phyloP scores from a whole-genome alignment of 495 filamentous ascomycete genomes.

The Cenococcum geophilum region DNA sequence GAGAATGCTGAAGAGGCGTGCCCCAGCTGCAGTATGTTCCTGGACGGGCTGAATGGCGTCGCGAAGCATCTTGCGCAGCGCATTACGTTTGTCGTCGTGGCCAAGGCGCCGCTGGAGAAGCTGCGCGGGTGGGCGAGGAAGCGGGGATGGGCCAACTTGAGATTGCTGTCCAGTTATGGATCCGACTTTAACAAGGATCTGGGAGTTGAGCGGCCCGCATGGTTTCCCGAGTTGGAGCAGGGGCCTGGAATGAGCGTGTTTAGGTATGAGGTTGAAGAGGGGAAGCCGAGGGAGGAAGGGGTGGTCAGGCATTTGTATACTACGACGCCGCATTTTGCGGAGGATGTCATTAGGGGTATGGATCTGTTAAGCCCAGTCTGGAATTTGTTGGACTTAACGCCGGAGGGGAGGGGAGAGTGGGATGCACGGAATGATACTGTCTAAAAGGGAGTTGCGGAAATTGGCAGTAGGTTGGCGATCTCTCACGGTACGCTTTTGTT shows the following conservation, averaged over 20 bases:
- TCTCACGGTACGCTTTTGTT: no score
- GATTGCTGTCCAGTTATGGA: slow-evolving; percentile 9
- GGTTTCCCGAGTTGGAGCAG: slow-evolving; percentile 2
- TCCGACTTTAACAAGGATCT: slow-evolving; percentile 18
- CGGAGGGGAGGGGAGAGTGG: slow-evolving; percentile 13
- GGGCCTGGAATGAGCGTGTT: slow-evolving; percentile 14
- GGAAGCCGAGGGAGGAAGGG: background rate
- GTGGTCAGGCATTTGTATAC: slow-evolving; percentile 9
- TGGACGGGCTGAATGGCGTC: slow-evolving; percentile 15
- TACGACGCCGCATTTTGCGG: slow-evolving; percentile 7
- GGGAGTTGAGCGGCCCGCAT: slow-evolving; percentile 7
- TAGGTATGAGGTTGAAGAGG: slow-evolving; percentile 12
- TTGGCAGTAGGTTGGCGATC: no score
- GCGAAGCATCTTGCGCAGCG: slow-evolving; percentile 18
- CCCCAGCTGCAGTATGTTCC: slow-evolving; percentile 10
- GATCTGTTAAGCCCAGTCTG: slow-evolving; percentile 14
- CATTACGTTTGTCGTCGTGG: slow-evolving; percentile 12
- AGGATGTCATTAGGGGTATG: slow-evolving; percentile 7
- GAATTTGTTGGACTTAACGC: slow-evolving; percentile 12
- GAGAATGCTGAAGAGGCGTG: slow-evolving; percentile 8
- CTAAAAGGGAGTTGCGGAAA: background rate
- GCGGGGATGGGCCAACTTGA: slow-evolving; percentile 12
- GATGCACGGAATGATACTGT: slow-evolving; percentile 2
- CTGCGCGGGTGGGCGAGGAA: slow-evolving; percentile 11
- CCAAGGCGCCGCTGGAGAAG: slow-evolving; percentile 3